These are phyloP conservation scores for Pyrus hybrid DNA, from an alignment of 331 rosid species.

Conservation along the genomic window DNA sequence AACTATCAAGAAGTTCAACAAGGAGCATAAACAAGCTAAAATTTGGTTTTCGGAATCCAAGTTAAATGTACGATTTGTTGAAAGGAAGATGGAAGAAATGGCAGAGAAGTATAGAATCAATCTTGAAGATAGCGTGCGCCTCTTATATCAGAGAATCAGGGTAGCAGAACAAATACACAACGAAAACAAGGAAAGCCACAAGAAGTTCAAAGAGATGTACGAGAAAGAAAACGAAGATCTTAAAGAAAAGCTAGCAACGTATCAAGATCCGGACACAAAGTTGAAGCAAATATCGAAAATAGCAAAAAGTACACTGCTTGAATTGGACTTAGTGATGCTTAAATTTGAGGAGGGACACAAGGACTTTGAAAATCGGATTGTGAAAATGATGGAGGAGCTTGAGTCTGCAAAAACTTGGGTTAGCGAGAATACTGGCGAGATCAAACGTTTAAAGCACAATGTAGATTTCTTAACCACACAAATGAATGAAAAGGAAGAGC, in stretches of 20 bases:
- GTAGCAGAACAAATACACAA: constrained; percentile 55
- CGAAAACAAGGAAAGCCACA: constrained; percentile 43
- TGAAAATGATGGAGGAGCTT: constrained; percentile 30
- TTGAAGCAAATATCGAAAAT: constrained; percentile 1
- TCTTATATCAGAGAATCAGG: constrained; percentile 47
- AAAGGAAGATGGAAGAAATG: constrained; percentile 54
- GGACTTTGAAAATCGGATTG: constrained; percentile 13
- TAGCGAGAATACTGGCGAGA: constrained; percentile 17
- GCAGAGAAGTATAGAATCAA: constrained; percentile 33
- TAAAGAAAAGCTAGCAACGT: constrained; percentile 18
- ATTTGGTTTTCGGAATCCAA: constrained; percentile 12
- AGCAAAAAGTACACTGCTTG: background rate
- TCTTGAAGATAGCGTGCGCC: constrained; percentile 42
- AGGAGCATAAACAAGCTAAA: constrained; percentile 14
- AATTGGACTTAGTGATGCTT: constrained; percentile 11
- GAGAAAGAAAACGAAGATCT: constrained; percentile 35
- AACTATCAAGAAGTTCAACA: constrained; percentile 9
- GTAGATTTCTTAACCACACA: constrained; percentile 11
- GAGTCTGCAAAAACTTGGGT: constrained; percentile 32
- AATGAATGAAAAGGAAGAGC: constrained; percentile 36
- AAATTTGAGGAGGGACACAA: constrained; percentile 31
- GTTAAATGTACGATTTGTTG: constrained; percentile 19
- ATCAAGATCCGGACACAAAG: constrained; percentile 20
- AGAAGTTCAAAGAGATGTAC: constrained; percentile 15
- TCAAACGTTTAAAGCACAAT: constrained; percentile 20